phyloP scores from a whole-genome alignment of 352 stramenopile species.

The Phytopythium ostracodes region DNA sequence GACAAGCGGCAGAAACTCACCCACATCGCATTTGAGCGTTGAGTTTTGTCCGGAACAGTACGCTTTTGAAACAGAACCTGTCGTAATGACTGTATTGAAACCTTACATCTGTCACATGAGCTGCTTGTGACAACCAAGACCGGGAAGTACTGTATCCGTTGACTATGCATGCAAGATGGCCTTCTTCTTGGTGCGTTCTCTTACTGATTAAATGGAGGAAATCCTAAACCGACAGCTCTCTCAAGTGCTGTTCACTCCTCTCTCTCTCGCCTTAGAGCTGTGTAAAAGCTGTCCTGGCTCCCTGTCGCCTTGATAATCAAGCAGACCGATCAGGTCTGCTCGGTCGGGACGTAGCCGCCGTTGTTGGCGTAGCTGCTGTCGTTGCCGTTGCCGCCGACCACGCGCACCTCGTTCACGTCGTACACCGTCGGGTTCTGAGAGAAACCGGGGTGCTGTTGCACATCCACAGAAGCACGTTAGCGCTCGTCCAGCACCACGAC shows the following conservation, averaged over 20 bases:
- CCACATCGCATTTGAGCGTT: too few species aligned
- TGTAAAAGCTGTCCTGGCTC: too few species aligned
- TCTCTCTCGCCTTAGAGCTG: not conserved
- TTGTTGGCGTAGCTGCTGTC: not conserved
- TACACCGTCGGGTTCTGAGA: slow-evolving; percentile 35
- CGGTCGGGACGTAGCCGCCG: slow-evolving; percentile 12
- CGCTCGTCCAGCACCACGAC: not conserved
- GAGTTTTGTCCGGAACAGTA: not conserved
- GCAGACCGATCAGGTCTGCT: slow-evolving; percentile 4
- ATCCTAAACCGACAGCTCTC: not conserved
- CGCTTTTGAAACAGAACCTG: not conserved
- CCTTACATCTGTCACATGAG: not conserved
- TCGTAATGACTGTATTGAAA: not conserved
- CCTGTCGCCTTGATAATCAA: too few species aligned
- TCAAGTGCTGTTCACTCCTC: not conserved
- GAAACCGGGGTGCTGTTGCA: slow-evolving; percentile 46
- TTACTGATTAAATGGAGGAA: not conserved
- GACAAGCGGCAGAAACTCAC: too few species aligned
- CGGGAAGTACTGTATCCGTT: too few species aligned
- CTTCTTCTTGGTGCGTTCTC: not conserved
- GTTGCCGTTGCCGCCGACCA: not conserved
- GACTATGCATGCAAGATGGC: not conserved
- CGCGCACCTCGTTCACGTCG: slow-evolving; percentile 18
- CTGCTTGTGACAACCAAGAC: not conserved
- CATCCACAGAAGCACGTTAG: too few species aligned